A percentile compares a stretch with the other conserved stretches of the same genome.
Conservation (phyloP, 2,329 filamentous ascomycete genomes). For the Pseudogymnoascus sp. region DNA sequence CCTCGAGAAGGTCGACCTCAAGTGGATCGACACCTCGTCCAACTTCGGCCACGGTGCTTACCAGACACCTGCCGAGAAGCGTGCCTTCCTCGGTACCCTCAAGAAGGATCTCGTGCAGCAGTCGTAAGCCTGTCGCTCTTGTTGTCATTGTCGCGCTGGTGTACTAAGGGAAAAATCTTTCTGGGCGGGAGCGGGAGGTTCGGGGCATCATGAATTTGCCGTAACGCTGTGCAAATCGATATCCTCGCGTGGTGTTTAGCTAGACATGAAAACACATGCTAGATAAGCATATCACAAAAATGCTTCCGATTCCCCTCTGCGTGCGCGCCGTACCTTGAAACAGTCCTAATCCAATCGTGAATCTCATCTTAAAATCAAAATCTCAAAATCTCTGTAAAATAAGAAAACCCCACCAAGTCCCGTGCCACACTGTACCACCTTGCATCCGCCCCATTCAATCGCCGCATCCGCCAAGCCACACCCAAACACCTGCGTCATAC, state of each 20-base stretch:
- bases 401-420: not conserved
- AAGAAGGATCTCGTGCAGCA: constrained; percentile 81
- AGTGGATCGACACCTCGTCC: constrained; percentile 99
- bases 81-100: constrained; percentile 92
- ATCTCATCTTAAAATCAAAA: not conserved
- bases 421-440: not conserved
- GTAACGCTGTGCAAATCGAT: constrained; percentile 21
- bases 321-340: not conserved
- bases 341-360: not conserved
- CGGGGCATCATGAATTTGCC: constrained; percentile 20
- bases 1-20: constrained; percentile 98
- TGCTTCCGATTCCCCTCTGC: not conserved
- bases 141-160: constrained; percentile 21
- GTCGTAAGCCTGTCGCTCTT: constrained; percentile 37
- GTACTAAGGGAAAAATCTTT: constrained; percentile 6
- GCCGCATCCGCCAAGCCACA: not conserved
- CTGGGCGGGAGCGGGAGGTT: constrained; percentile 24
- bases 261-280: constrained; percentile 12
- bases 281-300: constrained; percentile 11
- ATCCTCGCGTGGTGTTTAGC: constrained; percentile 11
- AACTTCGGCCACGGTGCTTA: constrained; percentile 99
- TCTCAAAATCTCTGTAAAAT: not conserved
- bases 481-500: constrained; percentile 1
- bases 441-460: not conserved
- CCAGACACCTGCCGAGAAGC: constrained; percentile 98